These are phyloP conservation scores for Echria macrotheca DNA, from an alignment of 495 filamentous ascomycete species.

Conservation along the genomic window DNA sequence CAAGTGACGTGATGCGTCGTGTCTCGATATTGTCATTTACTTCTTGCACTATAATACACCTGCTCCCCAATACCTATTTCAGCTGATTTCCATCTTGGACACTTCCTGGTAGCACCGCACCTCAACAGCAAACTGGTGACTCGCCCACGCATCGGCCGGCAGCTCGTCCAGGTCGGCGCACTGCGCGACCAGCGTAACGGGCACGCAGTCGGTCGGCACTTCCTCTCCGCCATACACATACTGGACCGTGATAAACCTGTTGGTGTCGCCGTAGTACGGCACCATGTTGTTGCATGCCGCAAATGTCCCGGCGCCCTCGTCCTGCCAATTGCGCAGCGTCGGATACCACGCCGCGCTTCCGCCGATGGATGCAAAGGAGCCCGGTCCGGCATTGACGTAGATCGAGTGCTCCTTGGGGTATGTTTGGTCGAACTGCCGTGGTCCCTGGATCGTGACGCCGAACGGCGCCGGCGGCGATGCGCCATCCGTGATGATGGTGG, in stretches of 20 bases:
- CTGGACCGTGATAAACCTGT: constrained; percentile 18
- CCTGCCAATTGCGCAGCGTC: constrained; percentile 11
- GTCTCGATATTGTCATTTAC: too few species aligned
- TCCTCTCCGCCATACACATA: constrained; percentile 17
- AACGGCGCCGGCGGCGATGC: constrained; percentile 27
- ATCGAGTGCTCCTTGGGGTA: constrained; percentile 19
- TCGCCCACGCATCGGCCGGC: constrained; percentile 20
- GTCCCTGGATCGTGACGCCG: constrained; percentile 19
- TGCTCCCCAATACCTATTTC: not conserved
- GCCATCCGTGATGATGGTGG: constrained; percentile 28
- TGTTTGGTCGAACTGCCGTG: constrained; percentile 12
- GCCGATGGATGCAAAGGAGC: constrained; percentile 14
- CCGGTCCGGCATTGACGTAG: constrained; percentile 20
- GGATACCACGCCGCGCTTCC: constrained; percentile 12
- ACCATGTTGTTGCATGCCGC: constrained; percentile 25
- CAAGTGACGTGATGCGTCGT: too few species aligned
- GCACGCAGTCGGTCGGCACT: constrained; percentile 18
- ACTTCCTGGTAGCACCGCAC: constrained; percentile 23
- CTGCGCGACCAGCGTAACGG: constrained; percentile 24
- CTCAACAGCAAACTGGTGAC: constrained; percentile 21
- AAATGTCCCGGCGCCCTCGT: constrained; percentile 18
- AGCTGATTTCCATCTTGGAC: not conserved
- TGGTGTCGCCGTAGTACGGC: constrained; percentile 15
- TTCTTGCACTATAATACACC: not conserved
- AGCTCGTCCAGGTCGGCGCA: constrained; percentile 19